Percentiles rank a stretch among this genome's conserved stretches.
These are phyloP conservation scores for Pleurotus salmoneostramineus DNA, from an alignment of 768 basidiomycete genomes.

Conservation along the genomic window DNA sequence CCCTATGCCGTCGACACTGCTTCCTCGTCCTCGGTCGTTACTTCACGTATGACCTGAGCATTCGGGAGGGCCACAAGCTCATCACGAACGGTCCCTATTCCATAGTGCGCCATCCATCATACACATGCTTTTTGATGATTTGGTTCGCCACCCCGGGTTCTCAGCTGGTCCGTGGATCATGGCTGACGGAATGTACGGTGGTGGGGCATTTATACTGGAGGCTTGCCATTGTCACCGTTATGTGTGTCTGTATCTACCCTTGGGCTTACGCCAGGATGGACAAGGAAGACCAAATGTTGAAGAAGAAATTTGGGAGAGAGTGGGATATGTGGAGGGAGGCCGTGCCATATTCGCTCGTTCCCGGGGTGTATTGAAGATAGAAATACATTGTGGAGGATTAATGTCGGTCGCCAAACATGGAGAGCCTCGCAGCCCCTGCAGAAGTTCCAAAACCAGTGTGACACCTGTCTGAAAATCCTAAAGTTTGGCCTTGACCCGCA, in stretches of 20 bases:
- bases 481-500: conserved; percentile 19
- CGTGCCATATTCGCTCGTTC: background rate
- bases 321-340: background rate
- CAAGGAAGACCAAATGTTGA: background rate
- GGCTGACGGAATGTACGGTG: background rate
- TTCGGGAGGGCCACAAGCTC: conserved; percentile 19
- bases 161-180: background rate
- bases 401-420: too few species aligned
- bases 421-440: too few species aligned
- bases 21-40: conserved; percentile 18
- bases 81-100: conserved; percentile 13
- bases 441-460: too few species aligned
- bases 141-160: background rate
- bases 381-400: too few species aligned
- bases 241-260: background rate
- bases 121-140: background rate
- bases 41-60: conserved; percentile 24
- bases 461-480: background rate
- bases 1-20: conserved; percentile 19
- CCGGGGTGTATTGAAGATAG: background rate
- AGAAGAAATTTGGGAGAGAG: background rate
- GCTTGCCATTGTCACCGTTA: background rate
- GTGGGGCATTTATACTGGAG: background rate
- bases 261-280: background rate
- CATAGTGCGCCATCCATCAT: background rate